These are phyloP conservation scores for Stylonectria norvegica DNA, from an alignment of 2,329 filamentous ascomycete genomes.

Conservation along the genomic window DNA sequence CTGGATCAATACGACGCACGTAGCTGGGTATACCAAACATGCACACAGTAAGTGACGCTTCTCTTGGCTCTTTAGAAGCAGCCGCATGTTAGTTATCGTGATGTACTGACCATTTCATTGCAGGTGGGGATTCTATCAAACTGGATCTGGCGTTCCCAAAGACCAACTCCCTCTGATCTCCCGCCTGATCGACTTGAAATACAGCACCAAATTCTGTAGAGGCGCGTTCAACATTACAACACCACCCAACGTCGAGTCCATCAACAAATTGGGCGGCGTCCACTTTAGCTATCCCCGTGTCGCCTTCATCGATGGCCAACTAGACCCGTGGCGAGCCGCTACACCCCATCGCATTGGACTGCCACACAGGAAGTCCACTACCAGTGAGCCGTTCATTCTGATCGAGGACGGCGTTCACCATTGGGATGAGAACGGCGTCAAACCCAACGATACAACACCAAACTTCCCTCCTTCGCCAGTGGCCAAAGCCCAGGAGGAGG, in stretches of 20 bases:
- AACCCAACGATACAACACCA: slow-evolving; percentile 55
- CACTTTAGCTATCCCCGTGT: slow-evolving; percentile 70
- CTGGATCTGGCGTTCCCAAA: slow-evolving; percentile 64
- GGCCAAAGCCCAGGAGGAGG: slow-evolving; percentile 53
- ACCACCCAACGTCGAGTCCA: slow-evolving; percentile 58
- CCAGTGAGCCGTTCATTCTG: slow-evolving; percentile 66
- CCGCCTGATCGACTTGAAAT: slow-evolving; percentile 63
- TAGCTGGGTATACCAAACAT: slow-evolving; percentile 53
- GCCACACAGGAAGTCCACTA: slow-evolving; percentile 54
- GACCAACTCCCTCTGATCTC: slow-evolving; percentile 68
- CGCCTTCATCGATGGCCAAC: slow-evolving; percentile 71
- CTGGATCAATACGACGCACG: slow-evolving; percentile 28
- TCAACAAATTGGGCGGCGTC: slow-evolving; percentile 77
- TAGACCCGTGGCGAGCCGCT: slow-evolving; percentile 76
- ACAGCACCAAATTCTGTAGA: slow-evolving; percentile 59
- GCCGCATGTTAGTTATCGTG: background rate
- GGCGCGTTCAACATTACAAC: slow-evolving; percentile 66
- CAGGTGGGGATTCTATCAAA: slow-evolving; percentile 76
- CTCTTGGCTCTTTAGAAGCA: background rate
- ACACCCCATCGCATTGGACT: slow-evolving; percentile 66
- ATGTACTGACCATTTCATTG: no score
- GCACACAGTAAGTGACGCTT: slow-evolving; percentile 45
- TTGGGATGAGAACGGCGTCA: slow-evolving; percentile 71
- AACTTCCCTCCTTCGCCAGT: slow-evolving; percentile 58
- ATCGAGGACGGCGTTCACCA: slow-evolving; percentile 76